Evolutionary conservation across 2,329 filamentous ascomycete species (phyloP).

Genomic region (Scopulariopsis brevicaulis): DNA sequence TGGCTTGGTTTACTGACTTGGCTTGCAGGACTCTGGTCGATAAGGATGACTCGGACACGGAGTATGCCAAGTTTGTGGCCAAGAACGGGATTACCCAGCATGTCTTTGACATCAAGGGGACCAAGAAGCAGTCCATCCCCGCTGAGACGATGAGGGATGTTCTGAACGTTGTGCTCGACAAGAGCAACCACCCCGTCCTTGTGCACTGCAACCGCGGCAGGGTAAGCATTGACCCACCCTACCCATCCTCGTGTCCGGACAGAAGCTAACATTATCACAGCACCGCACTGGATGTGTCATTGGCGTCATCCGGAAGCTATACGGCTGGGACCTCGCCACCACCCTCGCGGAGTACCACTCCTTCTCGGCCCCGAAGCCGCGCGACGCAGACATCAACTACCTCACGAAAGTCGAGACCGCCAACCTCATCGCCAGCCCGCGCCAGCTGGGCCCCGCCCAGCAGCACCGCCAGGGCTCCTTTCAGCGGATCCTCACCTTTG

Average conservation of each 20-base stretch:
- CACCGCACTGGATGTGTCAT: conserved; percentile 89
- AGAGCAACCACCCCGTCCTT: conserved; percentile 65
- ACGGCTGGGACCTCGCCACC: conserved; percentile 50
- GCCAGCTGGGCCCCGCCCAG: not conserved
- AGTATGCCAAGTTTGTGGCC: conserved; percentile 50
- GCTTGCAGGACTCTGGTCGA: conserved; percentile 46
- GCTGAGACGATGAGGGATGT: conserved; percentile 58
- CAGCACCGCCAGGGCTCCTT: conserved; percentile 19
- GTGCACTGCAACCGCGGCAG: conserved; percentile 93
- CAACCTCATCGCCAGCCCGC: conserved; percentile 5
- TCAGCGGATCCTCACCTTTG: conserved; percentile 28
- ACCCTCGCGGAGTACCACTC: conserved; percentile 64
- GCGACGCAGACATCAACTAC: conserved; percentile 49
- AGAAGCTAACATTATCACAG: conserved; percentile 20
- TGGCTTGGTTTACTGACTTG: not conserved
- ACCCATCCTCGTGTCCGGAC: not conserved
- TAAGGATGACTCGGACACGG: conserved; percentile 42
- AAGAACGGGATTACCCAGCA: conserved; percentile 59
- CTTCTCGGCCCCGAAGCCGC: conserved; percentile 50
- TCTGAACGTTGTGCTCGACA: conserved; percentile 59
- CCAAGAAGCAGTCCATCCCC: conserved; percentile 69
- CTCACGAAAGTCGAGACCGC: conserved; percentile 36
- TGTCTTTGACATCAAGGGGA: conserved; percentile 72
- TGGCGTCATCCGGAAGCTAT: conserved; percentile 63
- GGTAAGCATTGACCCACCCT: conserved; percentile 24